Evolutionary conservation across 805 yeast genomes (phyloP).

Genomic region (Lachancea dasiensis): DNA sequence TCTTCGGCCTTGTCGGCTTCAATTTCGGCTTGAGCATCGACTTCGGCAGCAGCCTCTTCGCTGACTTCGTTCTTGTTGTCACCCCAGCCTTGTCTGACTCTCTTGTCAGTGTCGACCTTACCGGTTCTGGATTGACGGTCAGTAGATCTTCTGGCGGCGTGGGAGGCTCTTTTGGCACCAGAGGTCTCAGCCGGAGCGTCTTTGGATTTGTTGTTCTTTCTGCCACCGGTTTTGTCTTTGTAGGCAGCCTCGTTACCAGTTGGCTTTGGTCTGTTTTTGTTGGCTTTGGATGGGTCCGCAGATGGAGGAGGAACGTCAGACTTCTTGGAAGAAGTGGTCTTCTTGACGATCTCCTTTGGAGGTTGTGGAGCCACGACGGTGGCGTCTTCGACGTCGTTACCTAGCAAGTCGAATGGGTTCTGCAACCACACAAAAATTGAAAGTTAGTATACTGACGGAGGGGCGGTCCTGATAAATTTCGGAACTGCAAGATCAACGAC

Average conservation of each 20-base stretch:
- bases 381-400: slow-evolving; percentile 83
- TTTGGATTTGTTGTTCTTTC: slow-evolving; percentile 45
- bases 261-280: slow-evolving; percentile 59
- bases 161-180: slow-evolving; percentile 47
- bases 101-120: slow-evolving; percentile 80
- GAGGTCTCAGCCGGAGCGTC: slow-evolving; percentile 47
- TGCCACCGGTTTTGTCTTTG: slow-evolving; percentile 68
- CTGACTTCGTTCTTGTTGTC: slow-evolving; percentile 64
- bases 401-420: slow-evolving; percentile 81
- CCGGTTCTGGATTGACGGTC: slow-evolving; percentile 88
- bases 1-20: slow-evolving; percentile 43
- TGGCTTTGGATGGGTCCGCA: slow-evolving; percentile 76
- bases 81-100: slow-evolving; percentile 85
- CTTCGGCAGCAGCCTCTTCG: slow-evolving; percentile 50
- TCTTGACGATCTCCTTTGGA: slow-evolving; percentile 75
- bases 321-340: slow-evolving; percentile 81
- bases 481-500: too few species aligned
- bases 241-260: slow-evolving; percentile 88
- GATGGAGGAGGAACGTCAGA: slow-evolving; percentile 74
- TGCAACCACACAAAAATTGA: slow-evolving; percentile 17
- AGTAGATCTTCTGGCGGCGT: slow-evolving; percentile 41
- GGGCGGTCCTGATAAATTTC: too few species aligned
- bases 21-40: slow-evolving; percentile 39
- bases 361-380: slow-evolving; percentile 42
- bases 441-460: too few species aligned